A percentile compares a stretch with the other conserved stretches of the same genome.
These are phyloP conservation scores for Glycine soja DNA, from an alignment of 306 rosid species.

Conservation along the genomic window DNA sequence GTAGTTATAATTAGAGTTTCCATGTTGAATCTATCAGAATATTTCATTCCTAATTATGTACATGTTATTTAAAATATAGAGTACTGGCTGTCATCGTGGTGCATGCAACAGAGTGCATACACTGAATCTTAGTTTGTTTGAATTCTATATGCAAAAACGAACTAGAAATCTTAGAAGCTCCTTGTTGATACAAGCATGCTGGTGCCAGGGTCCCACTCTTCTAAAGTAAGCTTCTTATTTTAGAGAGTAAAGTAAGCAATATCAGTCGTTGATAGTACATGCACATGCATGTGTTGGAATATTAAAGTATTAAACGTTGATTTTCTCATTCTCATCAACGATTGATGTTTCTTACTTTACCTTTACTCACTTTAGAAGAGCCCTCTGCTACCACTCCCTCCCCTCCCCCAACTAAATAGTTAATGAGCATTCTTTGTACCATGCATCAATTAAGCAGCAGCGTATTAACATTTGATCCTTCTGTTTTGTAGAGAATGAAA, in stretches of 20 bases:
- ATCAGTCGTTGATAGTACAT: neutral
- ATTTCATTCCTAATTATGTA: neutral
- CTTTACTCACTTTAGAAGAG: neutral
- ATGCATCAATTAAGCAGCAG: constrained; percentile 26
- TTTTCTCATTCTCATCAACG: neutral
- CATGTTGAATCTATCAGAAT: constrained; percentile 29
- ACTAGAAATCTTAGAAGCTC: constrained; percentile 36
- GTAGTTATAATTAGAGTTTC: neutral
- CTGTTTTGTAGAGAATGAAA: constrained; percentile 81
- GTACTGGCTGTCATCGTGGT: neutral
- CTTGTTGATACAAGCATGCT: neutral
- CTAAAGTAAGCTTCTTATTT: neutral
- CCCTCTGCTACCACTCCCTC: neutral
- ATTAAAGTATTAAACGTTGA: neutral
- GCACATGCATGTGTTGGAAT: neutral
- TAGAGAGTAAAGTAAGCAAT: neutral
- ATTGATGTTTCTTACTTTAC: neutral
- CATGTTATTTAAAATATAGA: constrained; percentile 32
- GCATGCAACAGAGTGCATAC: too few relatives aligned
- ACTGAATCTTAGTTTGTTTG: neutral
- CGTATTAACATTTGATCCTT: constrained; percentile 41
- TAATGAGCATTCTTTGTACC: constrained; percentile 23
- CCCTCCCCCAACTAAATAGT: neutral
- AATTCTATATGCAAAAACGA: neutral
- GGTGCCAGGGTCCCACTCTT: neutral